These are phyloP conservation scores for Aspergillus hancockii DNA, from an alignment of 495 filamentous ascomycete species.

Conservation along the genomic window DNA sequence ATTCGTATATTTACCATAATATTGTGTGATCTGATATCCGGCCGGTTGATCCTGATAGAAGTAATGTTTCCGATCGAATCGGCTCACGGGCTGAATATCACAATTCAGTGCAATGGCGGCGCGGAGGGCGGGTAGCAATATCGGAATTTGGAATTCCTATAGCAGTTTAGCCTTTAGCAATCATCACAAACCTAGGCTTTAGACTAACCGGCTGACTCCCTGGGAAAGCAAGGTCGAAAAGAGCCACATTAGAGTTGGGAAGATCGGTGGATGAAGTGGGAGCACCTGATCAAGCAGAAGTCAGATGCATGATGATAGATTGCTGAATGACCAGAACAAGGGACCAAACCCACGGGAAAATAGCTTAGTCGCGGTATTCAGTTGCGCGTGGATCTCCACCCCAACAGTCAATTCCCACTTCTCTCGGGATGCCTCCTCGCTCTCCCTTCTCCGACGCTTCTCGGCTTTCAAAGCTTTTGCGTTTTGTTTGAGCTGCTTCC, in stretches of 20 bases:
- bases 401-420: constrained; percentile 91
- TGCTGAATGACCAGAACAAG: not conserved
- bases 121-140: constrained; percentile 83
- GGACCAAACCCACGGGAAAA: constrained; percentile 62
- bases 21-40: constrained; percentile 98
- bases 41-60: constrained; percentile 97
- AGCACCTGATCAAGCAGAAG: constrained; percentile 47
- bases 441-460: constrained; percentile 38
- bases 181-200: not conserved
- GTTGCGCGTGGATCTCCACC: constrained; percentile 95
- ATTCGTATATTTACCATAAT: constrained; percentile 57
- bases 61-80: constrained; percentile 96
- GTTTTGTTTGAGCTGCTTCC: constrained; percentile 75
- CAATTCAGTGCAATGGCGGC: constrained; percentile 86
- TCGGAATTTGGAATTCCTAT: constrained; percentile 74
- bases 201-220: constrained; percentile 72
- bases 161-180: not conserved
- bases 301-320: constrained; percentile 7
- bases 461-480: constrained; percentile 52
- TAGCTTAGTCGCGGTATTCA: constrained; percentile 82
- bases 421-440: constrained; percentile 38
- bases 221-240: constrained; percentile 88
- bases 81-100: constrained; percentile 68
- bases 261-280: constrained; percentile 64
- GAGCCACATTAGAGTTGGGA: constrained; percentile 83